Evolutionary conservation across 352 stramenopile genomes (phyloP), one percentile per base, ranked within the genome.

Genomic region (Pythium rhizo-oryzae): DNA sequence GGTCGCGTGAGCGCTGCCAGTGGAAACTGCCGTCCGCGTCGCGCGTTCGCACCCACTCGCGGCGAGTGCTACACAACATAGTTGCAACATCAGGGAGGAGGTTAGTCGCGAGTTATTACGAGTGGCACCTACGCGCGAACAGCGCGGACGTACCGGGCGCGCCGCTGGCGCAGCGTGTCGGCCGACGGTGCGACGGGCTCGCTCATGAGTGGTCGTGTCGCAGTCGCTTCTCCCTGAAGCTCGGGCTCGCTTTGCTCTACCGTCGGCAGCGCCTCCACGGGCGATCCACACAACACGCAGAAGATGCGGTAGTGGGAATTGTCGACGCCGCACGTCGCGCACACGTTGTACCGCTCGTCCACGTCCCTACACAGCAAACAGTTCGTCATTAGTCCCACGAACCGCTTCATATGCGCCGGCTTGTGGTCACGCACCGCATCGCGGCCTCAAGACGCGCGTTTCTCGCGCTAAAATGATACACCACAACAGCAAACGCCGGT

Each of bases 301-400:
- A 66, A 66, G 30, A 66, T 58, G 47, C 49, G 49, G 23, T 58
- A 58, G 41, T 63, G 19, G 12, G 60, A 21, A 19, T 63, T 69
- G 43, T 69, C 62, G 24, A 69, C 7, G 6, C 44, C 52, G 19
- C 62, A 69, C 11, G 44, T 63, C 54, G 53, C 28, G 23, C 53
- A 69, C 3, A 63, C 44, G 12, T 63, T 58, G 62, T 62, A 69
- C 9, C 44, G 51, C 16, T 69, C 23, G 13, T 69, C 53, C 13
- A 56, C 62, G 43, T 69, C 62, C 9, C 62, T 69, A 19, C 15
- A 4, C 13, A 50, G 6, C 13, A 19, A 11, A 21, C 19, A 8
- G 30, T 9, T 15, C 33, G 37, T 60, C 25, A 50, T 8, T 35
- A n/a, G n/a, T 46, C 35, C 24, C 13, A 13, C 15, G 18, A 55